Base-by-base conservation (phyloP, 306 rosid species). In the Sesbania bispinosa region DNA sequence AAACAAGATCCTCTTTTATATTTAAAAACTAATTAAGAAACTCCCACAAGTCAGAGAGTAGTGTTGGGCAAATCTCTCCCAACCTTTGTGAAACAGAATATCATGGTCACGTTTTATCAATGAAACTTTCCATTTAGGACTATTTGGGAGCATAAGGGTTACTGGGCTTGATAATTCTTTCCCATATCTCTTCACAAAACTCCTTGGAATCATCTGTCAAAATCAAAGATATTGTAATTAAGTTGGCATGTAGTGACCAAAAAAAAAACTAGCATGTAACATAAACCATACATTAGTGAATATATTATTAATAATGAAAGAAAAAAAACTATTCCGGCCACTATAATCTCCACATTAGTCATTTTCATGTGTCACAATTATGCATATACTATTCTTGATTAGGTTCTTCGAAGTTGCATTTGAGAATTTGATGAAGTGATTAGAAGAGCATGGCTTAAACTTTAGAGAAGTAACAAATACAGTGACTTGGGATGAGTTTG, bases 91-190 rank as follows among this genome's bases (percentile, higher is more conserved):
- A 1, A 80, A 52, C 73, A 74, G 69, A 18, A 69, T 50, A 6
- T 58, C 74, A 10, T 46, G 35, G 2, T 75, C 62, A 19, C 58
- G 5, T 39, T 61, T 61, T 2, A 1, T 36, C 64, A 60, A 32
- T 11, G n/a, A 19, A 1, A 75, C 59, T 70, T 68, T 13, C 80
- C 84, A 75, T 9, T 62, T 5, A 1, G 4, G 23, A 19, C 81
- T 74, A 69, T 48, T 53, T 41, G 84, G 81, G 50, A 80, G 70
- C 69, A 10, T 43, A 10, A 80, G 68, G 19, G 27, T 4, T 39
- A 62, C 19, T 2, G 38, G 20, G 59, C 52, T 23, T 48, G 80
- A 13, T 19, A 80, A 60, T 1, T 29, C 26, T 29, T 14, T 33
- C 19, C 80, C 61, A 74, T 60, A 68, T 50, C 20, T 38, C 64